These are phyloP conservation scores for Chenopodium formosanum DNA, from an alignment of 148 eudicot genomes.

Conservation along the genomic window DNA sequence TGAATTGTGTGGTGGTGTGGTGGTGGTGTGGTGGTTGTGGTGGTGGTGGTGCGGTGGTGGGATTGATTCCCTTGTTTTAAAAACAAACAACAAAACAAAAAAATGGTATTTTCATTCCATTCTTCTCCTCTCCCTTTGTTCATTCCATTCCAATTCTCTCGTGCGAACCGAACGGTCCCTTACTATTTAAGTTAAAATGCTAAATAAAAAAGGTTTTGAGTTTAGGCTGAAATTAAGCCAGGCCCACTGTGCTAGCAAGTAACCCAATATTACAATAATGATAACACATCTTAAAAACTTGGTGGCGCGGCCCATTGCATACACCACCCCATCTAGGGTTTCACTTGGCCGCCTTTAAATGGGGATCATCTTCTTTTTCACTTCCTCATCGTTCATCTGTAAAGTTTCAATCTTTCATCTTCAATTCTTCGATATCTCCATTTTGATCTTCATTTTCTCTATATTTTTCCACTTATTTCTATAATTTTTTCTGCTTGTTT, in stretches of 20 bases:
- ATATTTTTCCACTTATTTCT: neutral
- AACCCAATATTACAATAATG: neutral
- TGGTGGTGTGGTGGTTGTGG: no score
- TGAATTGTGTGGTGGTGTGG: no score
- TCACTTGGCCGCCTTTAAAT: neutral
- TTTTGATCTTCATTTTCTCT: neutral
- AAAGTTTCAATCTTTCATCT: neutral
- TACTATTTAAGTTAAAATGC: no score
- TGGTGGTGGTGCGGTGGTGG: no score
- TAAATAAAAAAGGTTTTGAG: no score
- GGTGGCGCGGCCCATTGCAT: neutral
- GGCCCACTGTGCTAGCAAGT: neutral
- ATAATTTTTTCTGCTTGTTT: no score
- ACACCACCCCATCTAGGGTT: neutral
- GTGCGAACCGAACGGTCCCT: no score
- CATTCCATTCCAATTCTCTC: no score
- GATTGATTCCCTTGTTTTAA: no score
- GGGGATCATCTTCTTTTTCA: neutral
- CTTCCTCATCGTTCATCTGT: neutral
- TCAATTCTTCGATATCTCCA: neutral
- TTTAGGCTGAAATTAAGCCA: neutral
- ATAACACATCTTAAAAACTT: neutral
- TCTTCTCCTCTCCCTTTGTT: no score
- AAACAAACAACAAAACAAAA: no score
- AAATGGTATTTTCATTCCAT: no score